These are phyloP conservation scores for Chlamydomonas sp. DNA, from an alignment of 139 green algal genomes.

Conservation along the genomic window DNA sequence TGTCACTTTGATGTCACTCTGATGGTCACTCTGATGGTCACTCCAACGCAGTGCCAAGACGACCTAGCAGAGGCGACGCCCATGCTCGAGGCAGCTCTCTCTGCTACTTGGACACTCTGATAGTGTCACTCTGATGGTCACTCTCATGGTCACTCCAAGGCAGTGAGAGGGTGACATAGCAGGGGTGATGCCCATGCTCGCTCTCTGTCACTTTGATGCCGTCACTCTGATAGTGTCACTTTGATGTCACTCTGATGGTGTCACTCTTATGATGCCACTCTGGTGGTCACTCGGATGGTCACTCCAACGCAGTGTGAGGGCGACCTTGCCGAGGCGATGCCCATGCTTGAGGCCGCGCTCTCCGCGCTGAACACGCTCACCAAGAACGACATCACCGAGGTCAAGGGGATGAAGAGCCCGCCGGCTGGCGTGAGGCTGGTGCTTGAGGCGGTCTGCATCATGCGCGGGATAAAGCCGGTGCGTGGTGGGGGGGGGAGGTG, in stretches of 20 bases:
- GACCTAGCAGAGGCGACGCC: slow-evolving; percentile 59
- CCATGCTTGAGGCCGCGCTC: slow-evolving; percentile 58
- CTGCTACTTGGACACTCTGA: too few species aligned
- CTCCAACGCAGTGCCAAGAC: slow-evolving; percentile 57
- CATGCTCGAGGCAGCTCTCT: slow-evolving; percentile 53
- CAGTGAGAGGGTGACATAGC: too few species aligned
- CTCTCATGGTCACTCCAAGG: too few species aligned
- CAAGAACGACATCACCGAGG: slow-evolving; percentile 71
- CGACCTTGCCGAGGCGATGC: slow-evolving; percentile 59
- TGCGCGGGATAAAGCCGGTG: slow-evolving; percentile 63
- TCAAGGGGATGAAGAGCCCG: slow-evolving; percentile 82
- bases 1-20: too few species aligned
- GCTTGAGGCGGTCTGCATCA: slow-evolving; percentile 76
- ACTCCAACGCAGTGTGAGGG: slow-evolving; percentile 66
- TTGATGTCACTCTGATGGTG: too few species aligned
- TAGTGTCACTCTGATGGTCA: too few species aligned
- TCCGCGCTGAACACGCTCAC: slow-evolving; percentile 70
- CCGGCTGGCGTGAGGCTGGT: slow-evolving; percentile 53
- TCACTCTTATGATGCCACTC: too few species aligned
- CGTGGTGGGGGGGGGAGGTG: not conserved
- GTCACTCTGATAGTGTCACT: too few species aligned
- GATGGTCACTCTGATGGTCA: too few species aligned
- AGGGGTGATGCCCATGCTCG: too few species aligned
- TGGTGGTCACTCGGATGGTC: too few species aligned
- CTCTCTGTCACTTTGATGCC: too few species aligned